Conservation (phyloP, 2,329 filamentous ascomycete genomes). For the Botryosphaeria dothidea region DNA sequence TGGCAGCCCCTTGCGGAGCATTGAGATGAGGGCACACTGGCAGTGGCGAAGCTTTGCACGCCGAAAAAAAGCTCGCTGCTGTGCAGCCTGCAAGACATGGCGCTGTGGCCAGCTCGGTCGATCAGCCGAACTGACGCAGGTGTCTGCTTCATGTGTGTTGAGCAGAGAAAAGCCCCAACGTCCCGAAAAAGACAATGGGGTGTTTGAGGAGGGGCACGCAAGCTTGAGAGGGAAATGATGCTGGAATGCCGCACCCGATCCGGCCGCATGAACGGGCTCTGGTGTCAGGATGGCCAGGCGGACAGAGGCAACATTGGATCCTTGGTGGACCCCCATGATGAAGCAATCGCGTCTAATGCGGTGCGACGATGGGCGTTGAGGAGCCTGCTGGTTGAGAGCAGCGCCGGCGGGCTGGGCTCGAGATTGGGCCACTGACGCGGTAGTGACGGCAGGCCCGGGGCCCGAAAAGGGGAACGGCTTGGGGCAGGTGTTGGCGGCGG, state of each 20-base stretch:
- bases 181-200: background rate
- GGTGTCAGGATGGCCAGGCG: background rate
- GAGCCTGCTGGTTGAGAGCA: background rate
- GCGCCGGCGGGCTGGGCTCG: background rate
- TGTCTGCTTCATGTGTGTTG: conserved; percentile 11
- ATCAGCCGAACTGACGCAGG: conserved; percentile 17
- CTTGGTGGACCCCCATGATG: background rate
- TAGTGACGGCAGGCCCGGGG: background rate
- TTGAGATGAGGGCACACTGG: background rate
- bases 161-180: conserved; percentile 15
- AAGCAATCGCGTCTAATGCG: conserved; percentile 10
- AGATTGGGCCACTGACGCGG: conserved; percentile 6
- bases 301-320: background rate
- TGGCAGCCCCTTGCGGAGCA: background rate
- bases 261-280: background rate
- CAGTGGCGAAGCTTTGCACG: conserved; percentile 9
- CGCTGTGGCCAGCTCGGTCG: conserved; percentile 17
- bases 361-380: conserved; percentile 11
- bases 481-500: background rate
- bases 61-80: conserved; percentile 9
- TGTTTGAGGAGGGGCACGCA: background rate
- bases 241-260: conserved; percentile 1
- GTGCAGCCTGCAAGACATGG: conserved; percentile 10
- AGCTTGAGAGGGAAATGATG: background rate
- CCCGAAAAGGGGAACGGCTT: background rate